Percentiles rank a stretch among this genome's conserved stretches.
These are phyloP conservation scores for Artemisia argyi DNA, from an alignment of 129 eudicot species.

Conservation along the genomic window DNA sequence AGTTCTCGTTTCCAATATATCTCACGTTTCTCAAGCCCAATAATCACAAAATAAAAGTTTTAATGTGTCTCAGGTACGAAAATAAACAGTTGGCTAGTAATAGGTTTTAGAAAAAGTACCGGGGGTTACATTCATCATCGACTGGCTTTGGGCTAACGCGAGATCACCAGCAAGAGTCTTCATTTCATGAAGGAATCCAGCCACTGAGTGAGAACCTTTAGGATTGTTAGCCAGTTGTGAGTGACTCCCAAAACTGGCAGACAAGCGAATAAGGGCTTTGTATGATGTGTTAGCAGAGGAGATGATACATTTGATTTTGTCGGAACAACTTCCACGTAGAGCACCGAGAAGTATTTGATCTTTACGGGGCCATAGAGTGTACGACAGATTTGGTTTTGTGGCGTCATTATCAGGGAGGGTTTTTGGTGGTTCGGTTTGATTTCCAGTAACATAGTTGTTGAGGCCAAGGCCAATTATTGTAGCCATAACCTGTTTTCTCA, in stretches of 20 bases:
- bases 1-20: too few relatives aligned
- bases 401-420: neutral
- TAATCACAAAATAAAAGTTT: too few relatives aligned
- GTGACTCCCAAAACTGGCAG: neutral
- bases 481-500: constrained; percentile 15
- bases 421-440: neutral
- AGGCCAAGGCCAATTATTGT: constrained; percentile 1
- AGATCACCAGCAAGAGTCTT: neutral
- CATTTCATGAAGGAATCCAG: neutral
- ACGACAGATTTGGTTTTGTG: neutral
- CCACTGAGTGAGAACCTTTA: neutral
- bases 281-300: neutral
- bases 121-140: too few relatives aligned
- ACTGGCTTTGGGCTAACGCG: neutral
- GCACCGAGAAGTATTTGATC: constrained; percentile 13
- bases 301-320: neutral
- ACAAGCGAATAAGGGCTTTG: neutral
- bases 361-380: constrained; percentile 4
- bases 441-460: neutral
- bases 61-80: too few relatives aligned
- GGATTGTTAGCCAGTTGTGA: neutral
- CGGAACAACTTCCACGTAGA: constrained; percentile 4
- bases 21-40: too few relatives aligned
- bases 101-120: too few relatives aligned
- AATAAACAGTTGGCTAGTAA: too few relatives aligned